These are phyloP conservation scores for Casuarina equisetifolia DNA, from an alignment of 306 rosid species.

Conservation along the genomic window DNA sequence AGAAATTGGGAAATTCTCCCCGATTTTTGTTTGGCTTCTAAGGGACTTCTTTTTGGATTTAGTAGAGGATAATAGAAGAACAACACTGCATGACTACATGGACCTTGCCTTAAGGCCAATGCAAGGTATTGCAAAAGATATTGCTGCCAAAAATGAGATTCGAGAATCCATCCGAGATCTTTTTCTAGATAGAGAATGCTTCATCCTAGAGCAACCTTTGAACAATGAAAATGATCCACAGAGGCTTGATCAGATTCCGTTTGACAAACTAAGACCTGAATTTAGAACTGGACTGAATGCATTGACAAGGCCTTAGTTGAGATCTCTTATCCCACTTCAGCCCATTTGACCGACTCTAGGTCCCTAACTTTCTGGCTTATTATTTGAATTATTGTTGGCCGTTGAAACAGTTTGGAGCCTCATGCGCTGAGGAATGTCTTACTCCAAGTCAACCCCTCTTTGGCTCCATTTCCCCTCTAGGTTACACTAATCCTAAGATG, in stretches of 20 bases:
- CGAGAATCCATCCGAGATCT: conserved; percentile 90
- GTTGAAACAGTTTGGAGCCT: too few species aligned
- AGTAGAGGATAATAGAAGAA: conserved; percentile 75
- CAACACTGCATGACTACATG: conserved; percentile 91
- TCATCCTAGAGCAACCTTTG: conserved; percentile 91
- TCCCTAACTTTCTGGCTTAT: too few species aligned
- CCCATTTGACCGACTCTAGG: too few species aligned
- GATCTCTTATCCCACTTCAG: too few species aligned
- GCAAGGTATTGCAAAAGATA: conserved; percentile 69
- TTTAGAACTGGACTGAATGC: conserved; percentile 81
- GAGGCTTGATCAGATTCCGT: conserved; percentile 81
- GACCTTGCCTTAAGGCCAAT: conserved; percentile 86
- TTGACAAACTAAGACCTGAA: conserved; percentile 79
- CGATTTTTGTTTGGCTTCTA: conserved; percentile 90
- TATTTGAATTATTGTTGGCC: too few species aligned
- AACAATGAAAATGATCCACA: conserved; percentile 84
- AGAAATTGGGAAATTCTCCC: conserved; percentile 90
- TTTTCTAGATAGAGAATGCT: conserved; percentile 95
- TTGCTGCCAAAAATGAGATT: conserved; percentile 86
- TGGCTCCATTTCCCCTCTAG: too few species aligned
- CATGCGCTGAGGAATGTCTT: too few species aligned
- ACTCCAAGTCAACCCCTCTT: too few species aligned
- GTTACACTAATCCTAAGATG: too few species aligned
- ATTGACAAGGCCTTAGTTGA: conserved; percentile 29
- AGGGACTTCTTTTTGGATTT: conserved; percentile 92